Base-by-base conservation (phyloP, 129 eudicot species). In the Tagetes patula region DNA sequence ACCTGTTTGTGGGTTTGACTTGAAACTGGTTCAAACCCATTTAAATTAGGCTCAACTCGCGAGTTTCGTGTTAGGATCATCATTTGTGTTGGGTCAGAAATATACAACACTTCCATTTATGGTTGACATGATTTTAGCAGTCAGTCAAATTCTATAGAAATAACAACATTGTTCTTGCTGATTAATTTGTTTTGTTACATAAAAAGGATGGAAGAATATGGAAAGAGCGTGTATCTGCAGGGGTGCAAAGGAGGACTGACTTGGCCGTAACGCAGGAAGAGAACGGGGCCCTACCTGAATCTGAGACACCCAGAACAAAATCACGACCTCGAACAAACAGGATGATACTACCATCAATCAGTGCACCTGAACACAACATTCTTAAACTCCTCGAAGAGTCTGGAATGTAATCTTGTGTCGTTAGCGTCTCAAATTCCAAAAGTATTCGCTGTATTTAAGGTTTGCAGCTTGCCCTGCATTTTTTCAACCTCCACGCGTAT, bases 191-290 rank as follows among this genome's bases (percentile, higher is more conserved):
- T 63, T 65, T 20, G 33, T 65, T 64, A 46, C 32, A 53, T 39
- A 42, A 71, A 77, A 77, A 90, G 96, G 96, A 93, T 82, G 98
- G 96, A 55, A 82, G 98, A 80, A 89, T 90, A 79, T 93, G 98
- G 98, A 93, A 90, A 82, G 98, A 89, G 73, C 85, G 98, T 8
- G 96, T 89, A 8, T 92, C 90, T 39, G 88, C 95, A n/a, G 89
- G 83, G 13, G 77, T 38, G 13, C 82, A 77, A 37, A 80, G 76
- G 73, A 79, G 87, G 68, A 20, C 83, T 0, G 96, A 89, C 63
- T 14, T 85, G 77, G 76, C 89, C 6, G 66, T 71, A 11, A 80
- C 77, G 83, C 85, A 77, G 52, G 93, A 79, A 66, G 89, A 75
- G 68, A 50, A 80, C 36, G 81, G 48, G 65, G 74, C 5, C 50